Percentiles rank a stretch among this genome's conserved stretches.
Evolutionary conservation across 495 filamentous ascomycete genomes (phyloP).

Genomic region (Umbilicaria muhlenbergii): DNA sequence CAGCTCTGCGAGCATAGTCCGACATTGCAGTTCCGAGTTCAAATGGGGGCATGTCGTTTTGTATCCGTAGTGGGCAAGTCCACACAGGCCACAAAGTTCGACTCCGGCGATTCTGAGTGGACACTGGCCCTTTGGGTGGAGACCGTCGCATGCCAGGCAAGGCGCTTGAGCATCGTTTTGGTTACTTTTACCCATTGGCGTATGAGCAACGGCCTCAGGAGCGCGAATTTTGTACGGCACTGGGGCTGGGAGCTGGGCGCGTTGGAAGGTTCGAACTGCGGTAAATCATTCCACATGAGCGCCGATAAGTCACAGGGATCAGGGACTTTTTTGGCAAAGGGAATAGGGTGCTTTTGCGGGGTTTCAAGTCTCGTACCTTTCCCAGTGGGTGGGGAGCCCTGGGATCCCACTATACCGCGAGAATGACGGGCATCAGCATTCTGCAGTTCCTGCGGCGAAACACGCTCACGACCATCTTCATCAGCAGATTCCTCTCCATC

Average conservation of each 20-base stretch:
- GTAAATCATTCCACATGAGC: no score
- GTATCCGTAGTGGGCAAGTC: conserved; percentile 45
- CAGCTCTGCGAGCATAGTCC: conserved; percentile 42
- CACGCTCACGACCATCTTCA: conserved; percentile 12
- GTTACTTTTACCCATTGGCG: background rate
- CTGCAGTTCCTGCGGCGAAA: conserved; percentile 6
- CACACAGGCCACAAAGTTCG: conserved; percentile 52
- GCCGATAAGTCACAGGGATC: no score
- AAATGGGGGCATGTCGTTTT: conserved; percentile 45
- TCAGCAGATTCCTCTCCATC: conserved; percentile 19
- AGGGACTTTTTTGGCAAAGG: background rate
- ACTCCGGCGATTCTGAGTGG: conserved; percentile 42
- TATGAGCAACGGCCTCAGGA: conserved; percentile 1
- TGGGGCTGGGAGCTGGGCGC: conserved; percentile 14
- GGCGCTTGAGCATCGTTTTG: conserved; percentile 6
- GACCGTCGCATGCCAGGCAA: conserved; percentile 39
- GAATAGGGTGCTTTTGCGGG: background rate
- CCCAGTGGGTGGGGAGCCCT: background rate
- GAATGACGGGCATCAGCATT: background rate
- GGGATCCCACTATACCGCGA: background rate
- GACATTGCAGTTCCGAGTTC: conserved; percentile 36
- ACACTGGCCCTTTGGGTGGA: conserved; percentile 41
- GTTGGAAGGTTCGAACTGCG: conserved; percentile 23
- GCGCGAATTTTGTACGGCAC: background rate
- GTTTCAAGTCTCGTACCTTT: background rate